Evolutionary conservation across 2,329 filamentous ascomycete genomes (phyloP).

Genomic region (Phaeomoniella chlamydospora): DNA sequence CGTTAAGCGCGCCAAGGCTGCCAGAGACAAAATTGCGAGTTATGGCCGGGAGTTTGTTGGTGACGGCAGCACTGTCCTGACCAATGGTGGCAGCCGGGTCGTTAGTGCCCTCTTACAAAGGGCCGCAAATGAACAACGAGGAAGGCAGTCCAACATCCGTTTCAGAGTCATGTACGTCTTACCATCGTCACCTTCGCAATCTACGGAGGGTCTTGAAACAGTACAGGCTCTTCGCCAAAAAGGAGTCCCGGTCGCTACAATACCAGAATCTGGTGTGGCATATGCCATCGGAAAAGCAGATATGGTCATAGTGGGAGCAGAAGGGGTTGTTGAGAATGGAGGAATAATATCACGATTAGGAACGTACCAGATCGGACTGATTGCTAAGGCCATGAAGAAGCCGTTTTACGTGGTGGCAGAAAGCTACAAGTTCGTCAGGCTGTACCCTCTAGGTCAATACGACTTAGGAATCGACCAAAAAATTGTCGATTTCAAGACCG

Average conservation of each 20-base stretch:
- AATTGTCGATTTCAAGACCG: slow-evolving; percentile 57
- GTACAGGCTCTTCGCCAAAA: slow-evolving; percentile 55
- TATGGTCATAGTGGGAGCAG: slow-evolving; percentile 51
- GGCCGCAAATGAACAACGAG: slow-evolving; percentile 47
- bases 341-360: slow-evolving; percentile 83
- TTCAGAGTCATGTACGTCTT: slow-evolving; percentile 77
- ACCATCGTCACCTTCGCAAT: slow-evolving; percentile 18
- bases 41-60: slow-evolving; percentile 66
- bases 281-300: slow-evolving; percentile 60
- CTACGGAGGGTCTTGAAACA: slow-evolving; percentile 50
- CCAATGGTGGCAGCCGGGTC: slow-evolving; percentile 75
- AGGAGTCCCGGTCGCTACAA: slow-evolving; percentile 71
- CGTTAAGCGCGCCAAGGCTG: slow-evolving; percentile 72
- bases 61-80: slow-evolving; percentile 71
- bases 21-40: slow-evolving; percentile 66
- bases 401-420: slow-evolving; percentile 87
- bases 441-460: slow-evolving; percentile 69
- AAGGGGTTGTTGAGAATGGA: slow-evolving; percentile 87
- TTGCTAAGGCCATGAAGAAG: slow-evolving; percentile 58
- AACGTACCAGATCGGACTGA: slow-evolving; percentile 68
- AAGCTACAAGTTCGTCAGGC: slow-evolving; percentile 89
- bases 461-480: slow-evolving; percentile 69
- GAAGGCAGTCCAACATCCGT: slow-evolving; percentile 36
- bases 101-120: slow-evolving; percentile 63
- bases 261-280: slow-evolving; percentile 61